phyloP scores from a whole-genome alignment of 345 rosid species.

The Brassica juncea region DNA sequence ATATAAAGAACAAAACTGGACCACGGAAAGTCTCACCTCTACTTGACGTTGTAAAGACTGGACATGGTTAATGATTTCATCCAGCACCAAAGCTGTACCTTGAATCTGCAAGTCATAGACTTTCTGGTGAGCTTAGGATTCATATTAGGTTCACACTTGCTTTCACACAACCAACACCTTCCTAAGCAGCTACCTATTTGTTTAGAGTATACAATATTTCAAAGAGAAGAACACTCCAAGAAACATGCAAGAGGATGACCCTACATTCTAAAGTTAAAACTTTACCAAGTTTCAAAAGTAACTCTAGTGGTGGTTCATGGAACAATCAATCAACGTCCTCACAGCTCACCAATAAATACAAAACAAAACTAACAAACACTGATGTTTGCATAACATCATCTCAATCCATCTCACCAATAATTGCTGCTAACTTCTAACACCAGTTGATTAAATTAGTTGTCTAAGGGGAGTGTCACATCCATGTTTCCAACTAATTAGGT shows the following conservation, averaged over 20 bases:
- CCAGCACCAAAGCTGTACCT: constrained; percentile 91
- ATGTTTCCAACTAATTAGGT: constrained; percentile 48
- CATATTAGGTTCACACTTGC: not conserved
- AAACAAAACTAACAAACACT: not conserved
- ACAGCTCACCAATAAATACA: constrained; percentile 25
- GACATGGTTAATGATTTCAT: constrained; percentile 96
- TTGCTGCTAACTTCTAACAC: constrained; percentile 25
- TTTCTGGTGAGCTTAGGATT: constrained; percentile 18
- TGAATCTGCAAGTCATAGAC: constrained; percentile 66
- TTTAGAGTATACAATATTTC: not conserved
- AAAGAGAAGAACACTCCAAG: not conserved
- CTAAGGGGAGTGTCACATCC: constrained; percentile 36
- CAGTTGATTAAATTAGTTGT: constrained; percentile 25
- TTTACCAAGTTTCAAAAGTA: not conserved
- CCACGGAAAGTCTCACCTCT: constrained; percentile 69
- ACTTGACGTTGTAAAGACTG: constrained; percentile 92
- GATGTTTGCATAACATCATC: constrained; percentile 34
- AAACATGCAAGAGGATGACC: not conserved
- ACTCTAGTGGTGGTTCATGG: constrained; percentile 26
- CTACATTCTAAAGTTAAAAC: constrained; percentile 18
- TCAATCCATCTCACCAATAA: constrained; percentile 32
- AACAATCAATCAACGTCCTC: constrained; percentile 38
- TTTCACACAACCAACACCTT: not conserved
- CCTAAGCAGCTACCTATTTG: not conserved
- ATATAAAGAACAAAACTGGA: constrained; percentile 22